Evolutionary conservation across 2,329 filamentous ascomycete species (phyloP).

Genomic region (Pseudogymnoascus pannorum): DNA sequence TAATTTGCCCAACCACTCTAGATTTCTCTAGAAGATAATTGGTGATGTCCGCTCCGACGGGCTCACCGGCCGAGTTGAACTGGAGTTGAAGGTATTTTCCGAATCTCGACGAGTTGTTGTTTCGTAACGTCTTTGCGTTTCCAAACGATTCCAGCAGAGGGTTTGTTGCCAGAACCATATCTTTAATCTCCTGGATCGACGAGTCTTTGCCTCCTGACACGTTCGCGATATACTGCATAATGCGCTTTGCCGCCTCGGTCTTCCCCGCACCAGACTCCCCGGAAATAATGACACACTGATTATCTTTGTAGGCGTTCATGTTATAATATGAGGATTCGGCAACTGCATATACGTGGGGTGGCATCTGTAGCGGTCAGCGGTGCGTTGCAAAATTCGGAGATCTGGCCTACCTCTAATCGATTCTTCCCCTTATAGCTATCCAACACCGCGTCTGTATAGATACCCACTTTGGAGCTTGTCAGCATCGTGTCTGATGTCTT

Average conservation of each 20-base stretch:
- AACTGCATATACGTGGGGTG: constrained; percentile 94
- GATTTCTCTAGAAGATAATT: constrained; percentile 97
- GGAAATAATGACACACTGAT: constrained; percentile 98
- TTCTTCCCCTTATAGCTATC: constrained; percentile 96
- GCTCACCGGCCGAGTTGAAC: constrained; percentile 87
- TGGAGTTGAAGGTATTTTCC: constrained; percentile 97
- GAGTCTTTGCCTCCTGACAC: constrained; percentile 69
- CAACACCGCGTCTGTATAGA: constrained; percentile 92
- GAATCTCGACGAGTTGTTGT: constrained; percentile 98
- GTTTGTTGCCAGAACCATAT: constrained; percentile 98
- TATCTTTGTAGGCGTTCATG: constrained; percentile 99
- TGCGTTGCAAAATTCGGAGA: not conserved
- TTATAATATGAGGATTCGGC: constrained; percentile 97
- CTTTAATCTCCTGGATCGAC: constrained; percentile 93
- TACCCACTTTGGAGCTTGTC: constrained; percentile 57
- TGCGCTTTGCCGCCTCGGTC: constrained; percentile 94
- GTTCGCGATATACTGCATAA: constrained; percentile 99
- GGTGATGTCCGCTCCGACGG: constrained; percentile 92
- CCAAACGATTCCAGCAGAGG: constrained; percentile 95
- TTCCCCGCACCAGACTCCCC: constrained; percentile 97
- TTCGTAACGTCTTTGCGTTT: constrained; percentile 94
- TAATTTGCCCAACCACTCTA: constrained; percentile 89
- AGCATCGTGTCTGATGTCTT: constrained; percentile 24
- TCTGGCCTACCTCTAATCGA: constrained; percentile 61
- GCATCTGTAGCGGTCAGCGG: constrained; percentile 41